phyloP scores from a whole-genome alignment of 768 basidiomycete genomes.

The Pleurotus ostreatus region DNA sequence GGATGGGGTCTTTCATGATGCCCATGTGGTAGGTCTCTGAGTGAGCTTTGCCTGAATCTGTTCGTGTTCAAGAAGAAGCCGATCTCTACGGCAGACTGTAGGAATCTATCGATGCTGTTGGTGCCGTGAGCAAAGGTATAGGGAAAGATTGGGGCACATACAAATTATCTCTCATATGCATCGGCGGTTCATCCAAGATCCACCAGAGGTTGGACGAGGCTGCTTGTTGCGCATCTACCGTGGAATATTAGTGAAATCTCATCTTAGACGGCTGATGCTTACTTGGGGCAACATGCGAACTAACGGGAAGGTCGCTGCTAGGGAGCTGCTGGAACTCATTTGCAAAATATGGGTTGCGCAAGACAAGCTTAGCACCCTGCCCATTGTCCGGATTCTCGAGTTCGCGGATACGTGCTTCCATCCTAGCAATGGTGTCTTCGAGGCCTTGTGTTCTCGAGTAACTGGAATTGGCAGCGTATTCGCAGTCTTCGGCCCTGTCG shows the following conservation, averaged over 20 bases:
- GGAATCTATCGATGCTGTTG: conserved; percentile 33
- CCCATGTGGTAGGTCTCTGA: conserved; percentile 26
- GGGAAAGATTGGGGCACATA: conserved; percentile 14
- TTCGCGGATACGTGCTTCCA: conserved; percentile 44
- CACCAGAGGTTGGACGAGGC: not conserved
- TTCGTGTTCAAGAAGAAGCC: conserved; percentile 54
- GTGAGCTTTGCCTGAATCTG: conserved; percentile 38
- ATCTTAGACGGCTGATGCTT: too few species aligned
- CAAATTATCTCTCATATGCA: conserved; percentile 25
- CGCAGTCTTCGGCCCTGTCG: conserved; percentile 52
- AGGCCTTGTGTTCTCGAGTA: conserved; percentile 45
- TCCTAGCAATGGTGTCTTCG: conserved; percentile 44
- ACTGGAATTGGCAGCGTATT: conserved; percentile 46
- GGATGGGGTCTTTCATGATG: conserved; percentile 31
- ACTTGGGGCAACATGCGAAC: too few species aligned
- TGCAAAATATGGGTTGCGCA: conserved; percentile 32
- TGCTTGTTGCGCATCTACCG: too few species aligned
- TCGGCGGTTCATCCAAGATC: conserved; percentile 24
- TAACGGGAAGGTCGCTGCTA: not conserved
- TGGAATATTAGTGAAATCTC: too few species aligned
- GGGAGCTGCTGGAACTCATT: not conserved
- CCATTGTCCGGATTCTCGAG: conserved; percentile 34
- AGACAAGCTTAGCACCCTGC: conserved; percentile 20
- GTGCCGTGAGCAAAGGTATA: conserved; percentile 6
- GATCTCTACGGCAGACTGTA: conserved; percentile 44